phyloP scores from a whole-genome alignment of 75 land plant genomes.

The Chamaecyparis obtusa region DNA sequence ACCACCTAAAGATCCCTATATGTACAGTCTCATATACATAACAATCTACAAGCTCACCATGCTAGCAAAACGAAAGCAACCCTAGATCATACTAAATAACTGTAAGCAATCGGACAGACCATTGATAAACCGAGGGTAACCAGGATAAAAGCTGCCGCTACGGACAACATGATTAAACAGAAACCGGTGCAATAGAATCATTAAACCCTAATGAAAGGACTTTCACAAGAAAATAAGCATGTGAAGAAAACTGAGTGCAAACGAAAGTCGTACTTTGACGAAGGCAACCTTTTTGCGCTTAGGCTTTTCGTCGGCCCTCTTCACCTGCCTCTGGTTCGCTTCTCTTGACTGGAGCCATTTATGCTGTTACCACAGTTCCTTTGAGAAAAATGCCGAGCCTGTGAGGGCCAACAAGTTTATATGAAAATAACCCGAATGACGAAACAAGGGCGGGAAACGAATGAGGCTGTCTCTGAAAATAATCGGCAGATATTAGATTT shows the following conservation, averaged over 20 bases:
- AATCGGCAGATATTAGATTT: too few relatives aligned
- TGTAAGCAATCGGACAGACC: background rate
- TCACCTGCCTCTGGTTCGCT: background rate
- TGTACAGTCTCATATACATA: background rate
- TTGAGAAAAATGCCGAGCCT: background rate
- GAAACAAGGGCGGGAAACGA: too few relatives aligned
- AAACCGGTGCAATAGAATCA: background rate
- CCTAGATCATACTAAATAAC: background rate
- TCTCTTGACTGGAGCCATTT: constrained; percentile 1
- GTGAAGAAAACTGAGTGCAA: background rate
- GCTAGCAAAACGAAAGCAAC: background rate
- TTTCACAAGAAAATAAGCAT: background rate
- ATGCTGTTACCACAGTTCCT: background rate
- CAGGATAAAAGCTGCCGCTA: background rate
- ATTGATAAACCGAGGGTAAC: too few relatives aligned
- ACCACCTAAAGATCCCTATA: too few relatives aligned
- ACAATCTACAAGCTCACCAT: background rate
- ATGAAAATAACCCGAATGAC: too few relatives aligned
- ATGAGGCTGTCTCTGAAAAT: too few relatives aligned
- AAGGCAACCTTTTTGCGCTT: constrained; percentile 4
- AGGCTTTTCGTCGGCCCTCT: background rate
- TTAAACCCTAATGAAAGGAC: background rate
- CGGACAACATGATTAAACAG: background rate
- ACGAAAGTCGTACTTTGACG: background rate
- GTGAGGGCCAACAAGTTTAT: too few relatives aligned